phyloP scores from a whole-genome alignment of 148 eudicot species.

The Limonium bicolor region DNA sequence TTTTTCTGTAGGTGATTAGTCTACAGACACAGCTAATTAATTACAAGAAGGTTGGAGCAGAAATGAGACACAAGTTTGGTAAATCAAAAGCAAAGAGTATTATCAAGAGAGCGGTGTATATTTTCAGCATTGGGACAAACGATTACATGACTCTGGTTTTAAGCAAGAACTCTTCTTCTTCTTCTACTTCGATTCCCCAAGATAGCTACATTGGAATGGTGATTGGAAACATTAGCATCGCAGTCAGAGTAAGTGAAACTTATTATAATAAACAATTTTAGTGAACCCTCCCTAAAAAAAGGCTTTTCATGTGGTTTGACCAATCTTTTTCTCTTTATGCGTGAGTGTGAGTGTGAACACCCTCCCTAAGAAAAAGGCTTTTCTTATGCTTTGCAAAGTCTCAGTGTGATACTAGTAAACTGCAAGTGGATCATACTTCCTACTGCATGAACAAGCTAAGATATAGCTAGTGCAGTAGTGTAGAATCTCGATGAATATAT shows the following conservation, averaged over 20 bases:
- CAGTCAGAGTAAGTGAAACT: slow-evolving; percentile 12
- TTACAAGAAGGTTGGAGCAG: slow-evolving; percentile 20
- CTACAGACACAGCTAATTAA: slow-evolving; percentile 25
- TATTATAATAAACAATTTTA: too few species aligned
- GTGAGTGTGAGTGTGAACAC: too few species aligned
- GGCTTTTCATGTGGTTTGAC: too few species aligned
- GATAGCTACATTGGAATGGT: slow-evolving; percentile 9
- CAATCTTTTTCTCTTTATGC: too few species aligned
- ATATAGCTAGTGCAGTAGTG: too few species aligned
- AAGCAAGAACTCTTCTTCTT: neutral
- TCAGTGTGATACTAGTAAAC: too few species aligned
- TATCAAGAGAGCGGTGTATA: slow-evolving; percentile 21
- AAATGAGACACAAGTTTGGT: slow-evolving; percentile 17
- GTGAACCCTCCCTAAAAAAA: too few species aligned
- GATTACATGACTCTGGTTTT: slow-evolving; percentile 17
- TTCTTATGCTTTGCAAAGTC: too few species aligned
- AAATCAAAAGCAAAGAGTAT: slow-evolving; percentile 12
- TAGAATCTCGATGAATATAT: too few species aligned
- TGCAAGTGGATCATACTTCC: too few species aligned
- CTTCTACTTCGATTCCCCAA: neutral
- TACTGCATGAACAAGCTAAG: too few species aligned
- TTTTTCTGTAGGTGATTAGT: slow-evolving; percentile 24
- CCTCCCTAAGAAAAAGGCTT: too few species aligned
- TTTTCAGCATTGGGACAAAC: slow-evolving; percentile 34
- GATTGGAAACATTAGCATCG: slow-evolving; percentile 13